Conservation (phyloP, 192 early-diverging fungal species). For the Globomyces pollinis-pini region DNA sequence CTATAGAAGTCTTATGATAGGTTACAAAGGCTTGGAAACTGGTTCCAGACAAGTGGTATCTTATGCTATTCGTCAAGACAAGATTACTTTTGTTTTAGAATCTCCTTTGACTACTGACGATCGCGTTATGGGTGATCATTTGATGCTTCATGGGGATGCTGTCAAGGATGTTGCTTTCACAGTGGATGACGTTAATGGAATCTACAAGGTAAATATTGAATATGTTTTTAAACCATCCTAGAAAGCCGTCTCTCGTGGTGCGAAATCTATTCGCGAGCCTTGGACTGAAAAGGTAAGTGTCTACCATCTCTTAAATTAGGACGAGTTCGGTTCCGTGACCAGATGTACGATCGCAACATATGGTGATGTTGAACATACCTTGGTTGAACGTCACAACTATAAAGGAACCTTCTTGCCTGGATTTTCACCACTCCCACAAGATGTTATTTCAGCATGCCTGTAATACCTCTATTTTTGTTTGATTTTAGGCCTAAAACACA, state of each 20-base stretch:
- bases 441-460: no score
- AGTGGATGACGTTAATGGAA: constrained; percentile 72
- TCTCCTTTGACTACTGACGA: constrained; percentile 80
- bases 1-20: no score
- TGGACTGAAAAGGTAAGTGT: constrained; percentile 69
- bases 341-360: constrained; percentile 93
- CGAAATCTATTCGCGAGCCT: constrained; percentile 70
- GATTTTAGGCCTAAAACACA: constrained; percentile 50
- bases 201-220: constrained; percentile 45
- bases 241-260: constrained; percentile 79
- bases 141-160: constrained; percentile 74
- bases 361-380: constrained; percentile 94
- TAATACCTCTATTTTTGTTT: no score
- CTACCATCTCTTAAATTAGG: no score
- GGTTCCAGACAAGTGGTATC: constrained; percentile 76
- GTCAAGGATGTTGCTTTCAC: constrained; percentile 94
- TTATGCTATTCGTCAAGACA: constrained; percentile 80
- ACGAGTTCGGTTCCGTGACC: constrained; percentile 76
- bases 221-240: no score
- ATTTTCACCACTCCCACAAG: constrained; percentile 34
- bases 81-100: constrained; percentile 84
- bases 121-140: constrained; percentile 40
- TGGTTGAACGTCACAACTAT: constrained; percentile 77
- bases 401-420: constrained; percentile 84
- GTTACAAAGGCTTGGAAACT: constrained; percentile 95